Evolutionary conservation across 192 early-diverging fungal genomes (phyloP), one percentile per base, ranked within the genome.

Genomic region (Thamnidium elegans): DNA sequence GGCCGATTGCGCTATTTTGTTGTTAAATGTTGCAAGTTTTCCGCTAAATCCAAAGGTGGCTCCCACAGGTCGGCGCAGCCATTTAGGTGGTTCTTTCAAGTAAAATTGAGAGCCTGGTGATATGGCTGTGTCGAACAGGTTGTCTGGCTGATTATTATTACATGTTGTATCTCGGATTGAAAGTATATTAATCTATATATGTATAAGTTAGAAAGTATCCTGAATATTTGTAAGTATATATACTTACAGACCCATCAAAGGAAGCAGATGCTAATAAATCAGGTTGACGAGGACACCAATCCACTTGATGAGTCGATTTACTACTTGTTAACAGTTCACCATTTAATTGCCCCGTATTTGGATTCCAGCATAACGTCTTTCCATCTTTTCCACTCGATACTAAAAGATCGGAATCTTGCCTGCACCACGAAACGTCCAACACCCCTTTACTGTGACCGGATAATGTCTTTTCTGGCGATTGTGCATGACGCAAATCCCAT

Each of bases 401-500:
- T 39, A 99, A 79, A 47, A 99, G 77, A 51, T 95, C 92, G 0
- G 92, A 79, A 71, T 99, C 97, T 66, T 93, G 94, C 47, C 86
- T 82, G 78, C 93, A 97, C 97, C 97, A 99, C 6, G 94, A 87
- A 50, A 99, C 71, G 34, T 94, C 92, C 55, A 98, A 80, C 48
- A 96, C 83, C 21, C 95, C 95, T 67, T 93, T 92, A 19, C 82
- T 79, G 74, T 99, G 97, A 21, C 95, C 97, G 4, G 80, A 53
- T 51, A 99, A 74, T 10, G 81, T 81, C 81, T 80, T 86, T 73
- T 94, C 90, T 5, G 97, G 94, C 6, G 95, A 93, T 66, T 92
- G 86, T 17, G 93, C 92, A 72, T 99, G 94, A 64, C 93, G 84
- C 65, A 99, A 82, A 75, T 99, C 95, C 97, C 97, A 99, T 54